phyloP scores from a whole-genome alignment of 139 green algal genomes.

The Asterochloris erici region DNA sequence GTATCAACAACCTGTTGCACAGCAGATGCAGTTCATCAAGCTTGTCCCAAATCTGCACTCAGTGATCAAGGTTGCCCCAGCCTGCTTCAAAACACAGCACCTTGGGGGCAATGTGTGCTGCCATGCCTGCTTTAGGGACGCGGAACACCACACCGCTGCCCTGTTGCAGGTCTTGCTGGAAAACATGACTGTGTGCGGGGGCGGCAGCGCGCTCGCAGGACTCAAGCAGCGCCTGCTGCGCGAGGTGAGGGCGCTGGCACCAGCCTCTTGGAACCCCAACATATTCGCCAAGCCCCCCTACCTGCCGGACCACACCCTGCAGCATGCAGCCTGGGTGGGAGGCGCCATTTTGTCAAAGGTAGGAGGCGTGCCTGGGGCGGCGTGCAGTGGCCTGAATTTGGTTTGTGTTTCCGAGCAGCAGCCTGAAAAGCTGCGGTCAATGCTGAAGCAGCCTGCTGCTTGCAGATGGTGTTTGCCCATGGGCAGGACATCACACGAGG shows the following conservation, averaged over 20 bases:
- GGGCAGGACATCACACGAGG: slow-evolving; percentile 73
- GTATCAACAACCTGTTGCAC: too few species aligned
- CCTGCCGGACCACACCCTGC: slow-evolving; percentile 59
- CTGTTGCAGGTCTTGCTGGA: slow-evolving; percentile 38
- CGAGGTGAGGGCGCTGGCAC: slow-evolving; percentile 33
- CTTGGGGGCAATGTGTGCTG: too few species aligned
- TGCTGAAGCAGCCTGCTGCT: neutral
- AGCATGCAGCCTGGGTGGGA: slow-evolving; percentile 74
- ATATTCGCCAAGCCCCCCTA: slow-evolving; percentile 58
- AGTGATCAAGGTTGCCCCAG: too few species aligned
- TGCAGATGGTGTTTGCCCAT: slow-evolving; percentile 60
- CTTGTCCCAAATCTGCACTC: too few species aligned
- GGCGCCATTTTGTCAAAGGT: slow-evolving; percentile 84
- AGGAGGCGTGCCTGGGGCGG: neutral
- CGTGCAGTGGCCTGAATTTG: neutral
- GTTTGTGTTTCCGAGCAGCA: neutral
- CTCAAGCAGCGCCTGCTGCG: slow-evolving; percentile 37
- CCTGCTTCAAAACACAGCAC: too few species aligned
- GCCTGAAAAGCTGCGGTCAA: neutral
- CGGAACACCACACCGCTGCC: neutral
- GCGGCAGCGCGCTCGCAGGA: slow-evolving; percentile 37
- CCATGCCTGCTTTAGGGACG: neutral
- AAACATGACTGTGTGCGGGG: slow-evolving; percentile 54
- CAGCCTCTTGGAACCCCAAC: slow-evolving; percentile 23
- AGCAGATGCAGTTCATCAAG: too few species aligned